Evolutionary conservation across 176 grass and related monocot genomes (phyloP).

Genomic region (Phyllostachys edulis): DNA sequence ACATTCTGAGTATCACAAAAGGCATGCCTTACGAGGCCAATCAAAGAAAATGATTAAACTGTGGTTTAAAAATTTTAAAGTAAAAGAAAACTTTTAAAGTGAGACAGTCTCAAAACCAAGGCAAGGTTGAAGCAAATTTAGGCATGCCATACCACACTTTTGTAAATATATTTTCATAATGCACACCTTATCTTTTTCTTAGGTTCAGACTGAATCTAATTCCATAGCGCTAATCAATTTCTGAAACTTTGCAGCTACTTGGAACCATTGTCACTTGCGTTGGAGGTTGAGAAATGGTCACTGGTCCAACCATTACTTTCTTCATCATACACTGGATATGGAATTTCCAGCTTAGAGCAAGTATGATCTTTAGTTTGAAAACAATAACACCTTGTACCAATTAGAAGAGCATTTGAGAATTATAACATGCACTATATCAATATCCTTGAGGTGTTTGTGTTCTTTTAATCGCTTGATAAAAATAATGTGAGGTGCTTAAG

Average conservation of each 20-base stretch:
- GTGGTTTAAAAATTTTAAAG: neutral
- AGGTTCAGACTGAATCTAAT: neutral
- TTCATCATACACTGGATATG: slow-evolving; percentile 97
- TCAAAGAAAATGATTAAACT: neutral
- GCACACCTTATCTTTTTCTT: neutral
- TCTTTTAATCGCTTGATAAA: neutral
- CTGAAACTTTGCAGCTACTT: slow-evolving; percentile 60
- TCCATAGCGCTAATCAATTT: slow-evolving; percentile 19
- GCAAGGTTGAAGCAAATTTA: neutral
- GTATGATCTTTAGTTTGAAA: slow-evolving; percentile 47
- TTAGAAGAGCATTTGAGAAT: slow-evolving; percentile 2
- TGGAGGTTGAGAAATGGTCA: slow-evolving; percentile 93
- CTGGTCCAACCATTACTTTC: slow-evolving; percentile 93
- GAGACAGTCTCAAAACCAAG: neutral
- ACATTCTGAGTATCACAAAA: neutral
- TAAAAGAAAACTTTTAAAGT: neutral
- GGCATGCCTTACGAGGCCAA: neutral
- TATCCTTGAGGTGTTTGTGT: neutral
- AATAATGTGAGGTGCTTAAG: slow-evolving; percentile 18
- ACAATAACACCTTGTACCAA: neutral
- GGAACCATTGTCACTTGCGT: slow-evolving; percentile 86
- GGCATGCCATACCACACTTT: neutral
- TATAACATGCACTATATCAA: neutral
- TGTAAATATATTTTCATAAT: slow-evolving; percentile 1
- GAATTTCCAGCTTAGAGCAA: slow-evolving; percentile 93